These are phyloP conservation scores for Globisporangium yorkense DNA, from an alignment of 352 stramenopile species.

Conservation along the genomic window DNA sequence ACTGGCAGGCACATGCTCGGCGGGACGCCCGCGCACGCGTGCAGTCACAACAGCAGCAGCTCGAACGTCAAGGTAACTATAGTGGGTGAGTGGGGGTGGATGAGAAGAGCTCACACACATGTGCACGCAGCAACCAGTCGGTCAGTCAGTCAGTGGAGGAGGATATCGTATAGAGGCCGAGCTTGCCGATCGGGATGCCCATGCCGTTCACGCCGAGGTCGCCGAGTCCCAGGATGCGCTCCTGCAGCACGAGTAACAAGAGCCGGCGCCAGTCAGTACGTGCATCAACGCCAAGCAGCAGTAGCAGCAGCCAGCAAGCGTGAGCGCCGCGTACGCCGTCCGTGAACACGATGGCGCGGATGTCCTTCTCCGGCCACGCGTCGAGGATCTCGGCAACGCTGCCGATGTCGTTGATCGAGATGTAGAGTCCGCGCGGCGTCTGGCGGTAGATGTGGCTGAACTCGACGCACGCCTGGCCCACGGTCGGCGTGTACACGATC, in stretches of 20 bases:
- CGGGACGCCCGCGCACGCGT: constrained; percentile 86
- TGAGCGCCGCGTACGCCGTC: constrained; percentile 56
- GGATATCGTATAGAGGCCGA: constrained; percentile 83
- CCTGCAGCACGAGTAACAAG: background rate
- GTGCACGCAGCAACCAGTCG: background rate
- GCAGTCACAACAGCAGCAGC: background rate
- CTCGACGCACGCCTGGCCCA: constrained; percentile 89
- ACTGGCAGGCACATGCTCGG: background rate
- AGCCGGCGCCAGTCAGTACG: no score
- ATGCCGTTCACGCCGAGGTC: constrained; percentile 97
- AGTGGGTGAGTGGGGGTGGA: background rate
- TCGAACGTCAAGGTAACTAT: constrained; percentile 6
- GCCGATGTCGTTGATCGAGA: constrained; percentile 79
- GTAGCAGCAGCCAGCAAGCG: no score
- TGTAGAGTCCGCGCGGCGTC: constrained; percentile 90
- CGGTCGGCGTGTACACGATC: constrained; percentile 97
- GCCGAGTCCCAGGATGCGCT: constrained; percentile 95
- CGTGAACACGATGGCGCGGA: constrained; percentile 95
- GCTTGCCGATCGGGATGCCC: constrained; percentile 96
- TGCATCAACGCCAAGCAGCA: no score
- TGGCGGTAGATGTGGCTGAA: constrained; percentile 90
- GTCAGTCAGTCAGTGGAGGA: background rate
- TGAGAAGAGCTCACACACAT: background rate
- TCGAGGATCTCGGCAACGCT: constrained; percentile 88
- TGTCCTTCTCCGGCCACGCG: constrained; percentile 95